phyloP scores from a whole-genome alignment of 352 stramenopile species.

The Globisporangium lucens region DNA sequence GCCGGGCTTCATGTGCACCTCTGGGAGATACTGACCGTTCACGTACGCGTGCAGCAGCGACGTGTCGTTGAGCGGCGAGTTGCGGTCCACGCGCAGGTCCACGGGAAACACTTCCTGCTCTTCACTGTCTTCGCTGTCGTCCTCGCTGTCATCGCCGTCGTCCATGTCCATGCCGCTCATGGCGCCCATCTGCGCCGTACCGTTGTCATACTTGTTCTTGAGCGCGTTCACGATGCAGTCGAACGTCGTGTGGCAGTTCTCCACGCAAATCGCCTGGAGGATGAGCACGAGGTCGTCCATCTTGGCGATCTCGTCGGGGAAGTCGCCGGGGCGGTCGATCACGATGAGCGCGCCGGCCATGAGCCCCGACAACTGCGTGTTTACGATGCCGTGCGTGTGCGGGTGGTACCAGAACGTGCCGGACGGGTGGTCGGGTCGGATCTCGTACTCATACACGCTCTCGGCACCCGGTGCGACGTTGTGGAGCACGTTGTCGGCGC shows the following conservation, averaged over 20 bases:
- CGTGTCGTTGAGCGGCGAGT: conserved; percentile 63
- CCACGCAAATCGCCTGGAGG: conserved; percentile 63
- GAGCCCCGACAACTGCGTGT: conserved; percentile 71
- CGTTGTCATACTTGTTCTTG: conserved; percentile 42
- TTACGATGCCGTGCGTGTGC: conserved; percentile 69
- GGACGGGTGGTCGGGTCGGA: conserved; percentile 59
- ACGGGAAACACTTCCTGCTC: conserved; percentile 33
- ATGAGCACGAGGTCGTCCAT: conserved; percentile 72
- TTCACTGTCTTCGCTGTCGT: conserved; percentile 18
- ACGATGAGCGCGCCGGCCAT: conserved; percentile 71
- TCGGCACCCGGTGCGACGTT: conserved; percentile 45
- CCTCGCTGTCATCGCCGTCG: conserved; percentile 14
- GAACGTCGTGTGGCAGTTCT: conserved; percentile 61
- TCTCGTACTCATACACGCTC: conserved; percentile 61
- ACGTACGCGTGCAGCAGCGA: conserved; percentile 69
- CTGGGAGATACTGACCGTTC: conserved; percentile 71
- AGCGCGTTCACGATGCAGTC: conserved; percentile 60
- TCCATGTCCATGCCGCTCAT: conserved; percentile 28
- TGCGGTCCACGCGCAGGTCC: conserved; percentile 36
- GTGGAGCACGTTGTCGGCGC: conserved; percentile 60
- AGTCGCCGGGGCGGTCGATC: conserved; percentile 51
- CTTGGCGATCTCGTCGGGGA: conserved; percentile 39
- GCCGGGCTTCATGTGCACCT: conserved; percentile 39
- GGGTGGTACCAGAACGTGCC: conserved; percentile 85
- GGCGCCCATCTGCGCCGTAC: conserved; percentile 10